These are phyloP conservation scores for Pichia norvegensis DNA, from an alignment of 1,139 yeast species.

Conservation along the genomic window DNA sequence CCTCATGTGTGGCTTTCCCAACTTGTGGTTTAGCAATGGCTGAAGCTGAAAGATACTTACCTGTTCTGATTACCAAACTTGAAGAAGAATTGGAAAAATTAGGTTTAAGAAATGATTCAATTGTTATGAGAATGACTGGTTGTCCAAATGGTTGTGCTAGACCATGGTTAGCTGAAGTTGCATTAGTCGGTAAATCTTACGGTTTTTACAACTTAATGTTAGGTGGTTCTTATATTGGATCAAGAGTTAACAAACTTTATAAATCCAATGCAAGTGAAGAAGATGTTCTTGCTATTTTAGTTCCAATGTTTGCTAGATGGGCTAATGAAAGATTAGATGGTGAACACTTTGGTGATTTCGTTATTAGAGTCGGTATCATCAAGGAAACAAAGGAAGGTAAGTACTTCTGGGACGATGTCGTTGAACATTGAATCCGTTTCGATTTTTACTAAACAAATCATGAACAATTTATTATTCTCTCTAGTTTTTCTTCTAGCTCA, in stretches of 20 bases:
- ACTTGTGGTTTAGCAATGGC: constrained; percentile 99
- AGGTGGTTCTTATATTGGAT: constrained; percentile 96
- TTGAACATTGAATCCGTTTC: constrained; percentile 44
- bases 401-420: constrained; percentile 88
- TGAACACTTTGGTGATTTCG: constrained; percentile 94
- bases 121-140: constrained; percentile 98
- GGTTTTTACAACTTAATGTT: constrained; percentile 91
- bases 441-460: neutral
- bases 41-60: constrained; percentile 92
- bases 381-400: constrained; percentile 87
- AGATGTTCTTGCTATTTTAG: constrained; percentile 68
- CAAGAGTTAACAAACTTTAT: constrained; percentile 85
- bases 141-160: constrained; percentile 99
- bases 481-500: constrained; percentile 1
- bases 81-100: constrained; percentile 83
- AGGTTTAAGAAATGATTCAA: constrained; percentile 89
- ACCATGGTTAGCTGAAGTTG: constrained; percentile 97
- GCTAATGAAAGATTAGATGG: constrained; percentile 82
- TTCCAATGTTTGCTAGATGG: constrained; percentile 90
- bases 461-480: constrained; percentile 1
- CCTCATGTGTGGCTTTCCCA: constrained; percentile 98
- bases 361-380: constrained; percentile 76
- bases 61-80: constrained; percentile 69
- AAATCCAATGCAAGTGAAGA: constrained; percentile 86
- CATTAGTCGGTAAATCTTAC: constrained; percentile 89